Evolutionary conservation across 495 filamentous ascomycete species (phyloP), one percentile per base, ranked within the genome.

Genomic region (Xeromyces bisporus): DNA sequence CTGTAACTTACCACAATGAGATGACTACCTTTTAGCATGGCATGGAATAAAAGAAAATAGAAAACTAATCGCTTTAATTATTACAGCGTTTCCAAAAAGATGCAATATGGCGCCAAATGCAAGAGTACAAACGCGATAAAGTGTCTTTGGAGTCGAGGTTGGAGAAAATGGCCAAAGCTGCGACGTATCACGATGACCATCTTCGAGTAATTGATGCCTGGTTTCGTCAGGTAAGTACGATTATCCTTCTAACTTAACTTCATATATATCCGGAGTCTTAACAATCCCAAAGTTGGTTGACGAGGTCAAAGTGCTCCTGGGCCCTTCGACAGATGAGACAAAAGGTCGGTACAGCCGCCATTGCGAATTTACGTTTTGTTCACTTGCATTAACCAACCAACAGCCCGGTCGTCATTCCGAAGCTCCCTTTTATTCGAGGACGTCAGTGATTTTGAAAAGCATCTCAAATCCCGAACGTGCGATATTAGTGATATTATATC

Each of bases 21-120:
- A n/a, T n/a, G n/a, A n/a, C n/a, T n/a, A n/a, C n/a, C n/a, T n/a
- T n/a, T n/a, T n/a, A n/a, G n/a, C n/a, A n/a, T n/a, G n/a, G n/a
- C n/a, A n/a, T n/a, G n/a, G n/a, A 21, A 5, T 21, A 21, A 5
- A 21, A 21, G 9, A 5, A 4, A 5, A 9, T 21, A 21, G 40
- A 35, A 36, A 30, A 33, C 36, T 41, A 35, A 44, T 35, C 36
- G 31, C 31, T 39, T 32, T 31, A 29, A 26, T 32, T 29, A 29
- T 27, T 37, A 51, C 50, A 97, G 89, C 73, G 77, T 42, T 94
- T 82, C 47, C 84, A 93, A 60, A 97, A 97, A 54, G 89, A 93
- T 66, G 89, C 89, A 35, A 94, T 97, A 47, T 75, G 80, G 48
- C 81, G 89, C 17, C 87, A 94, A 48, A 93, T 97, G 87, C 75